phyloP scores from a whole-genome alignment of 1,139 yeast genomes.

The Pichia sp. region DNA sequence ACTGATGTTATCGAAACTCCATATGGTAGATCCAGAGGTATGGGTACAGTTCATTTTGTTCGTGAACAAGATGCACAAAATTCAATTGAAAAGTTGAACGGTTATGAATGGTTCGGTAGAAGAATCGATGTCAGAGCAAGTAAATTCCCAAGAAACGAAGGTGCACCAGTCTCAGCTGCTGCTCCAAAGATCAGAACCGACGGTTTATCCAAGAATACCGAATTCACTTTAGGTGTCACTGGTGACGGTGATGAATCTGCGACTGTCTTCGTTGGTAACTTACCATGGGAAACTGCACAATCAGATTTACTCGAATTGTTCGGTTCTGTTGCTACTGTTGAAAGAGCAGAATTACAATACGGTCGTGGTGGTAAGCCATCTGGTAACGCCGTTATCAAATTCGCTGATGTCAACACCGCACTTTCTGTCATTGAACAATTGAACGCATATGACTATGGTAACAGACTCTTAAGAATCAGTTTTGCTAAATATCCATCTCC shows the following conservation, averaged over 20 bases:
- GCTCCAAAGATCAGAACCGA: conserved; percentile 17
- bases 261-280: conserved; percentile 68
- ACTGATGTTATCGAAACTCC: conserved; percentile 75
- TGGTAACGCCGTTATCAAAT: conserved; percentile 84
- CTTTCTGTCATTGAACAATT: conserved; percentile 72
- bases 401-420: conserved; percentile 67
- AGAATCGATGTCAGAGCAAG: conserved; percentile 70
- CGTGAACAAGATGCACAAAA: conserved; percentile 58
- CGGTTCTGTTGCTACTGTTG: conserved; percentile 79
- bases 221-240: conserved; percentile 61
- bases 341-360: conserved; percentile 73
- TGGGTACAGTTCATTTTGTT: conserved; percentile 71
- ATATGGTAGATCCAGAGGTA: conserved; percentile 81
- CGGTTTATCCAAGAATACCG: conserved; percentile 41
- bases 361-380: conserved; percentile 67
- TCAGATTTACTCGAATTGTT: conserved; percentile 85
- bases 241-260: conserved; percentile 66
- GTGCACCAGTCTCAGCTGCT: conserved; percentile 10
- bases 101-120: conserved; percentile 71
- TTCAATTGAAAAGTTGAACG: conserved; percentile 64
- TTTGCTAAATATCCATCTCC: conserved; percentile 44
- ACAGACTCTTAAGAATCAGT: conserved; percentile 64
- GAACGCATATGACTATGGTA: conserved; percentile 82
- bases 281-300: conserved; percentile 87
- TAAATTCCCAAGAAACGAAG: conserved; percentile 29